Percentiles rank a stretch among this genome's conserved stretches.
phyloP scores from a whole-genome alignment of 108 stramenopile species.

The Hondaea fermentalgiana region DNA sequence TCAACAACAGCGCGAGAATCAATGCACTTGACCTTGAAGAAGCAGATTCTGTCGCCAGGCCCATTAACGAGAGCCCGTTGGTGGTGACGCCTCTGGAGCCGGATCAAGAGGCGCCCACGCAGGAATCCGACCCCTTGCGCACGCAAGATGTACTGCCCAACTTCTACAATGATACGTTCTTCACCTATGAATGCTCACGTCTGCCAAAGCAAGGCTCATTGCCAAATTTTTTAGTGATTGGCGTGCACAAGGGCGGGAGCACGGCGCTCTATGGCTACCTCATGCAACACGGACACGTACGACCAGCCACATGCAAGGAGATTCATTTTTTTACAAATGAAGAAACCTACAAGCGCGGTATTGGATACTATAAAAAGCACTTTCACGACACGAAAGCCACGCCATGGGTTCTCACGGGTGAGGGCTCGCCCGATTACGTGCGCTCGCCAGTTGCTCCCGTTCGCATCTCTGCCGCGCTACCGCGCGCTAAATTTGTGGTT shows the following conservation, averaged over 20 bases:
- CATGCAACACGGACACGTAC: background rate
- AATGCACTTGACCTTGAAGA: too few relatives aligned
- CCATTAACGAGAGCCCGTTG: too few relatives aligned
- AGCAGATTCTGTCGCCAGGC: too few relatives aligned
- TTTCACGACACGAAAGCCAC: background rate
- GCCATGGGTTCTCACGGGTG: background rate
- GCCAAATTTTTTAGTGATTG: background rate
- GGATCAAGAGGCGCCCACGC: background rate
- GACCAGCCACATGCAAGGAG: background rate
- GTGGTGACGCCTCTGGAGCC: too few relatives aligned
- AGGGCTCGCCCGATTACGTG: background rate
- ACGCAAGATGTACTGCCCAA: background rate
- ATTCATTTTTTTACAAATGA: background rate
- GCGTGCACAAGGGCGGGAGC: background rate
- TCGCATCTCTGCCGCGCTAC: background rate
- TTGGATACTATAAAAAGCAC: background rate
- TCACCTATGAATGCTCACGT: background rate
- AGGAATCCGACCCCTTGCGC: background rate
- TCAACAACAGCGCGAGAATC: too few relatives aligned
- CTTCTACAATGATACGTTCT: background rate
- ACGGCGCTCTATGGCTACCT: background rate
- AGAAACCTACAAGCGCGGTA: background rate
- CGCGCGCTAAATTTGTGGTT: background rate
- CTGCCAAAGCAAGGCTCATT: background rate
- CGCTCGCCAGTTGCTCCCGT: background rate